A percentile compares a stretch with the other conserved stretches of the same genome.
phyloP scores from a whole-genome alignment of 345 rosid species.

The Eucalyptus cloeziana region DNA sequence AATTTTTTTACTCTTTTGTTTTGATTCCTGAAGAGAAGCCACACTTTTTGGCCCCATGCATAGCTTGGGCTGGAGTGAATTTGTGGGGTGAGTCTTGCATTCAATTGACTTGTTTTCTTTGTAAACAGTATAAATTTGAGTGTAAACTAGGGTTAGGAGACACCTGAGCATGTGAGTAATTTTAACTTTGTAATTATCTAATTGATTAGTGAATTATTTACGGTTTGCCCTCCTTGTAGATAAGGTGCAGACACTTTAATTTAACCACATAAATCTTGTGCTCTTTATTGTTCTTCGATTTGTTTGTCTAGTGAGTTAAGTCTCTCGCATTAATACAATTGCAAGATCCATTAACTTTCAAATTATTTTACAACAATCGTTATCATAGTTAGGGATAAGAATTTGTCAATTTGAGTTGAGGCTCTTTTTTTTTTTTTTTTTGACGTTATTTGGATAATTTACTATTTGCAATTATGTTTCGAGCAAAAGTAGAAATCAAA shows the following conservation, averaged over 20 bases:
- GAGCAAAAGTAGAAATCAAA: neutral
- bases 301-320: neutral
- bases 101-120: neutral
- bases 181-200: neutral
- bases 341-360: neutral
- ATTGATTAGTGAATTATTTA: neutral
- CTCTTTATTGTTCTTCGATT: neutral
- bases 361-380: neutral
- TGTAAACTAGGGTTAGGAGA: neutral
- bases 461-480: neutral
- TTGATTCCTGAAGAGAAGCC: neutral
- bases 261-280: neutral
- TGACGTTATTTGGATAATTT: neutral
- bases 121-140: neutral
- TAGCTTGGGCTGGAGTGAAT: neutral
- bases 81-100: neutral
- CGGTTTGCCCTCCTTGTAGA: rapidly evolving
- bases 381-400: neutral
- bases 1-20: neutral
- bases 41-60: neutral
- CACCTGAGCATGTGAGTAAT: neutral
- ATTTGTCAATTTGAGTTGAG: neutral
- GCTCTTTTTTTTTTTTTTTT: neutral
- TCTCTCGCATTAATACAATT: neutral
- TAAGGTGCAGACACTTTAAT: rapidly evolving